A percentile compares a stretch with the other conserved stretches of the same genome.
These are phyloP conservation scores for Nitzschia putrida DNA, from an alignment of 108 stramenopile genomes.

Conservation along the genomic window DNA sequence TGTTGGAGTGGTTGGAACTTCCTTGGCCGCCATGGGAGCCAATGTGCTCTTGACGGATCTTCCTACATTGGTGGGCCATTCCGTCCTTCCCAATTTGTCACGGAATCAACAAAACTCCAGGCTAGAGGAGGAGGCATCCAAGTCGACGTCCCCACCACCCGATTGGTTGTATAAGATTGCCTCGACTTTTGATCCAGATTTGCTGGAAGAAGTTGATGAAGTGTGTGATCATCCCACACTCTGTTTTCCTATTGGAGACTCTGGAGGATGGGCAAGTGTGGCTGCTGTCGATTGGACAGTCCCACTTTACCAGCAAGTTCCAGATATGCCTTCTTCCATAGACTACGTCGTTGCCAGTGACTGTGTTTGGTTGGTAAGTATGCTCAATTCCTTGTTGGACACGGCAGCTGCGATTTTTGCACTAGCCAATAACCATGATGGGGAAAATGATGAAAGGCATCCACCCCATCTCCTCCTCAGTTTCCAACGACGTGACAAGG, in stretches of 20 bases:
- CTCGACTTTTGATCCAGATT: slow-evolving; percentile 7
- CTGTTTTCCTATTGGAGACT: slow-evolving; percentile 37
- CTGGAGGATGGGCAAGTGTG: slow-evolving; percentile 51
- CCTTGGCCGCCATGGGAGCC: slow-evolving; percentile 45
- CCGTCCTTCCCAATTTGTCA: slow-evolving; percentile 48
- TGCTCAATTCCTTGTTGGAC: slow-evolving; percentile 62
- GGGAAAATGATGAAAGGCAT: background rate
- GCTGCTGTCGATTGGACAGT: slow-evolving; percentile 61
- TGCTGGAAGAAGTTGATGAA: slow-evolving; percentile 13
- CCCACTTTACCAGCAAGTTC: slow-evolving; percentile 49
- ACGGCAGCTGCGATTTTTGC: slow-evolving; percentile 55
- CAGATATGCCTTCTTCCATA: slow-evolving; percentile 24
- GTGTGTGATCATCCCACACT: no score
- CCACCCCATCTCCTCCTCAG: slow-evolving; percentile 51
- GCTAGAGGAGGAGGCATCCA: background rate
- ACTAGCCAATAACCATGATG: slow-evolving; percentile 4
- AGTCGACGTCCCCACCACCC: background rate
- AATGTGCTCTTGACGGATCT: slow-evolving; percentile 65
- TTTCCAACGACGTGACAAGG: slow-evolving; percentile 62
- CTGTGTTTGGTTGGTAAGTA: slow-evolving; percentile 61
- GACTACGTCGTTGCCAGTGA: slow-evolving; percentile 70
- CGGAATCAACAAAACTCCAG: slow-evolving; percentile 31
- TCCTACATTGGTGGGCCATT: slow-evolving; percentile 62
- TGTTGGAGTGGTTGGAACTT: slow-evolving; percentile 63
- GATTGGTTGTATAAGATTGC: slow-evolving; percentile 25